A percentile compares a stretch with the other conserved stretches of the same genome.
Evolutionary conservation across 306 rosid genomes (phyloP).

Genomic region (Heteromeles arbutifolia): DNA sequence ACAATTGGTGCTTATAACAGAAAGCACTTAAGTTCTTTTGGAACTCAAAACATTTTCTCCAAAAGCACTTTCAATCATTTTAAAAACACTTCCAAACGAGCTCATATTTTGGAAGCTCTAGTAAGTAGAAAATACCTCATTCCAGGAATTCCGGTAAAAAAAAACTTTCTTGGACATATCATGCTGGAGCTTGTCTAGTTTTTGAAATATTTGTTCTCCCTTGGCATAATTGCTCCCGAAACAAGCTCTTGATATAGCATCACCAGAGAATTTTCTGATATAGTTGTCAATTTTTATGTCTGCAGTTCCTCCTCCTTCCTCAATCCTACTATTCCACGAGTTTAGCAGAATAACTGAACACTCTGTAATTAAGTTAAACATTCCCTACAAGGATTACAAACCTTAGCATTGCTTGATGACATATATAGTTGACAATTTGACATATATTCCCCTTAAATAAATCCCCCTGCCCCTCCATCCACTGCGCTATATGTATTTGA

Average conservation of each 20-base stretch:
- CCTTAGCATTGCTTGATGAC: not conserved
- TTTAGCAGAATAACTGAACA: not conserved
- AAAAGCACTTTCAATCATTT: too few species aligned
- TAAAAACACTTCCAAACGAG: too few species aligned
- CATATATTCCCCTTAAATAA: too few species aligned
- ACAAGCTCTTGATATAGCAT: slow-evolving; percentile 20
- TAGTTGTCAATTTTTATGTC: slow-evolving; percentile 4
- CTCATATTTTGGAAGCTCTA: too few species aligned
- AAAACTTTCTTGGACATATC: slow-evolving; percentile 11
- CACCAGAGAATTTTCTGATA: slow-evolving; percentile 5
- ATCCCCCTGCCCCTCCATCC: too few species aligned
- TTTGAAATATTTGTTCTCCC: slow-evolving; percentile 14
- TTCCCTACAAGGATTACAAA: not conserved
- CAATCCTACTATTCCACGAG: not conserved
- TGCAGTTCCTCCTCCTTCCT: not conserved
- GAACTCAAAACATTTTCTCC: too few species aligned
- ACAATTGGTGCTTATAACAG: too few species aligned
- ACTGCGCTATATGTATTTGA: too few species aligned
- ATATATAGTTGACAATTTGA: too few species aligned
- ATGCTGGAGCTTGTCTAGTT: slow-evolving; percentile 11
- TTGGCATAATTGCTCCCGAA: slow-evolving; percentile 11
- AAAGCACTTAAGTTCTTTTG: too few species aligned
- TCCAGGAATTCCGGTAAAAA: not conserved
- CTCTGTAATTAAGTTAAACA: slow-evolving; percentile 2
- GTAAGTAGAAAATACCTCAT: not conserved